Conservation (phyloP, 768 basidiomycete genomes). For the Piloderma croceum region DNA sequence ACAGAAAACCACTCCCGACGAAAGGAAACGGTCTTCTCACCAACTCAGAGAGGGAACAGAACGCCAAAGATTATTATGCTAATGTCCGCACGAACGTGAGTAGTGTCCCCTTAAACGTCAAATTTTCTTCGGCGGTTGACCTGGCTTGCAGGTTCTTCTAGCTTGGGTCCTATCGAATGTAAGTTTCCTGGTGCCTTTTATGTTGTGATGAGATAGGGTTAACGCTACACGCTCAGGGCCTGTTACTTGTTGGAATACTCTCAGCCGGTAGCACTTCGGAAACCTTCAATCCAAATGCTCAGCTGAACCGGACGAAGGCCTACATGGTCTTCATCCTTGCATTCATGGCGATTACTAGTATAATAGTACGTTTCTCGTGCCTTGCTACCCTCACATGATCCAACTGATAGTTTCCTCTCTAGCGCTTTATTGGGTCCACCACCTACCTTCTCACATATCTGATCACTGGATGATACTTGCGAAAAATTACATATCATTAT, state of each 20-base stretch:
- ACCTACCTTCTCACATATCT: conserved; percentile 46
- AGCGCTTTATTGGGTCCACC: conserved; percentile 58
- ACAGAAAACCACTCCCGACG: conserved; percentile 40
- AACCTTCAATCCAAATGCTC: conserved; percentile 50
- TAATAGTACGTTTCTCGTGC: conserved; percentile 35
- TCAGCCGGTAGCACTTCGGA: conserved; percentile 50
- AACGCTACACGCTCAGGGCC: conserved; percentile 38
- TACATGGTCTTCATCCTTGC: conserved; percentile 78
- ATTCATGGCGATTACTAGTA: conserved; percentile 76
- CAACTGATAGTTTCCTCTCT: conserved; percentile 3
- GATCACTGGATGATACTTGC: conserved; percentile 40
- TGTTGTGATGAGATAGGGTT: neutral
- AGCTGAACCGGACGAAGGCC: conserved; percentile 55
- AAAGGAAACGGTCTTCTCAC: conserved; percentile 30
- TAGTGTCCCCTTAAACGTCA: too few species aligned
- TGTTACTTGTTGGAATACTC: conserved; percentile 66
- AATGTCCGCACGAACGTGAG: conserved; percentile 76
- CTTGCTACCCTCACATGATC: neutral
- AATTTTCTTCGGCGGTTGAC: conserved; percentile 1
- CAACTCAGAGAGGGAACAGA: conserved; percentile 62
- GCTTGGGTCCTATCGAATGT: conserved; percentile 85
- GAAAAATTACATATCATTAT: conserved; percentile 9
- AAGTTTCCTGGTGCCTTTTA: conserved; percentile 14
- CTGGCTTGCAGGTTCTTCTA: conserved; percentile 48
- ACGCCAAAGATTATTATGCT: conserved; percentile 82